A percentile compares a stretch with the other conserved stretches of the same genome.
Conservation (phyloP, 2,329 filamentous ascomycete genomes). For the Aspergillus pseudotamarii region DNA sequence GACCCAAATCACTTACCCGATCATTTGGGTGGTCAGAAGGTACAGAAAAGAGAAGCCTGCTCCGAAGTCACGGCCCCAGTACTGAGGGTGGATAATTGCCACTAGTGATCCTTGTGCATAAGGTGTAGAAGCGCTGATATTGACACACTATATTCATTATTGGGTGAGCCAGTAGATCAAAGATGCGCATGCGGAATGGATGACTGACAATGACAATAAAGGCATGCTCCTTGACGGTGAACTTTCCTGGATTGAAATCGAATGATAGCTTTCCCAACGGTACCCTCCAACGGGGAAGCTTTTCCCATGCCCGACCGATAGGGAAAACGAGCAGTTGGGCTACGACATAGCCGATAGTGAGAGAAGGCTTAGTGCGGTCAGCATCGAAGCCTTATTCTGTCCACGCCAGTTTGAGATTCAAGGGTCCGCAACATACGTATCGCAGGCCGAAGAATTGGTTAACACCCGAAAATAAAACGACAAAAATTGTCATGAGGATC, state of each 20-base stretch:
- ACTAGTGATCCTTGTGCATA: slow-evolving; percentile 34
- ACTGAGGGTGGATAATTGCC: slow-evolving; percentile 38
- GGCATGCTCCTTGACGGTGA: slow-evolving; percentile 28
- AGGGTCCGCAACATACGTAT: slow-evolving; percentile 20
- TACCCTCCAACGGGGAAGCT: slow-evolving; percentile 26
- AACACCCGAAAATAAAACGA: slow-evolving; percentile 27
- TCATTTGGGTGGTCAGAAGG: slow-evolving; percentile 35
- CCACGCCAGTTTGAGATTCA: not conserved
- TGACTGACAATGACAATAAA: slow-evolving; percentile 26
- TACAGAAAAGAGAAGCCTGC: slow-evolving; percentile 38
- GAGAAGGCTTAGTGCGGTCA: slow-evolving; percentile 19
- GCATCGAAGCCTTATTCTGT: not conserved
- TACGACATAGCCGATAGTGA: slow-evolving; percentile 27
- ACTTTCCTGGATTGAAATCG: slow-evolving; percentile 25
- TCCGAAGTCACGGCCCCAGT: slow-evolving; percentile 37
- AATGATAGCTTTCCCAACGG: slow-evolving; percentile 23
- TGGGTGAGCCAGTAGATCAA: not conserved
- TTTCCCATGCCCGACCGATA: slow-evolving; percentile 26
- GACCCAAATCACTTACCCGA: slow-evolving; percentile 21
- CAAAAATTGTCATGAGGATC: slow-evolving; percentile 29
- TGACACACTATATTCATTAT: slow-evolving; percentile 25
- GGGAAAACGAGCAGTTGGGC: slow-evolving; percentile 26
- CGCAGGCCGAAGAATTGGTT: slow-evolving; percentile 30
- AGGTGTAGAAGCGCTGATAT: slow-evolving; percentile 31
- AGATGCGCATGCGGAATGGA: not conserved